phyloP scores from a whole-genome alignment of 306 rosid species.

The Vigna reflexopilosa region DNA sequence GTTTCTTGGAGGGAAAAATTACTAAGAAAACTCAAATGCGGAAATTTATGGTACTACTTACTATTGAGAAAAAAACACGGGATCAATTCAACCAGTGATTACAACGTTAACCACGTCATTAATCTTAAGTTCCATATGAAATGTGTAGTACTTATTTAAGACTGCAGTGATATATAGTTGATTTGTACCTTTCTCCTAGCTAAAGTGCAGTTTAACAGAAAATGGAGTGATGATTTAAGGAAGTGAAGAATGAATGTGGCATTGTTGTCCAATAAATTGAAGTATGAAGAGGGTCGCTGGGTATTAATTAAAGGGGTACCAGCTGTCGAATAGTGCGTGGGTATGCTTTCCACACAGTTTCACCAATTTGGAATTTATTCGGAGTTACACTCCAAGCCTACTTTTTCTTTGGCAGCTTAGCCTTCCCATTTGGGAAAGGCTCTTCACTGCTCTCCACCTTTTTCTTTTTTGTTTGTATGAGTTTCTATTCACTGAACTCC shows the following conservation, averaged over 20 bases:
- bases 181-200: neutral
- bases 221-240: neutral
- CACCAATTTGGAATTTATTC: constrained; percentile 47
- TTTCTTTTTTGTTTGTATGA: constrained; percentile 29
- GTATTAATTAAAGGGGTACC: constrained; percentile 11
- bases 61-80: no score
- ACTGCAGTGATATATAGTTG: neutral
- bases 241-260: neutral
- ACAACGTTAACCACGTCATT: neutral
- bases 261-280: constrained; percentile 37
- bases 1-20: constrained; percentile 26
- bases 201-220: constrained; percentile 3
- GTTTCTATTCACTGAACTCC: neutral
- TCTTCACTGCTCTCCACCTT: constrained; percentile 39
- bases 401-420: constrained; percentile 55
- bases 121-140: neutral
- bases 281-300: constrained; percentile 39
- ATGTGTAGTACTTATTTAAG: neutral
- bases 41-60: neutral
- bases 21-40: constrained; percentile 20
- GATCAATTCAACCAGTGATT: constrained; percentile 17
- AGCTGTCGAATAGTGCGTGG: constrained; percentile 37
- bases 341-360: constrained; percentile 37
- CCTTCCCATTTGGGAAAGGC: constrained; percentile 61
- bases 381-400: constrained; percentile 64